These are phyloP conservation scores for Ophiostoma piceae DNA, from an alignment of 2,329 filamentous ascomycete genomes.

Conservation along the genomic window DNA sequence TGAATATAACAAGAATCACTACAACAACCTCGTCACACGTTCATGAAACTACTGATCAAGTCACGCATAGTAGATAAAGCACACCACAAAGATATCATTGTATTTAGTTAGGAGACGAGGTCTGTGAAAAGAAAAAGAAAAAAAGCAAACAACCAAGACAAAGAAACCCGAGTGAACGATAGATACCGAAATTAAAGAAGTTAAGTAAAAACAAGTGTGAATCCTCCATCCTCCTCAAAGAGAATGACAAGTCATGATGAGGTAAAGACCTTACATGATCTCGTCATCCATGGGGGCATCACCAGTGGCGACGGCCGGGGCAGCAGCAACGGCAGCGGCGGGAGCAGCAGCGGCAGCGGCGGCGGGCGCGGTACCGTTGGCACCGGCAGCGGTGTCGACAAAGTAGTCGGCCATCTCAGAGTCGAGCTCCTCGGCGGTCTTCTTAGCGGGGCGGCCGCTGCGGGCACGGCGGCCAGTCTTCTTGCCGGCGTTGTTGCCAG, in stretches of 20 bases:
- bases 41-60: not conserved
- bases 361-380: slow-evolving; percentile 37
- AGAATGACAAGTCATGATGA: not conserved
- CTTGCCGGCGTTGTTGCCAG: slow-evolving; percentile 38
- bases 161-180: not conserved
- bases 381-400: slow-evolving; percentile 44
- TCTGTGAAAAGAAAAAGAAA: slow-evolving; percentile 4
- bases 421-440: slow-evolving; percentile 93
- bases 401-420: slow-evolving; percentile 98
- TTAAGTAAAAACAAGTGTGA: not conserved
- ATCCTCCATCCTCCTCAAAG: not conserved
- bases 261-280: slow-evolving; percentile 42
- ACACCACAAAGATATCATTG: slow-evolving; percentile 11
- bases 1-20: no score
- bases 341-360: slow-evolving; percentile 35
- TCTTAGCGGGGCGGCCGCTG: slow-evolving; percentile 65
- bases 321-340: slow-evolving; percentile 37
- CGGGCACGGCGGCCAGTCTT: slow-evolving; percentile 46
- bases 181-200: not conserved
- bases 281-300: slow-evolving; percentile 65
- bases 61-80: not conserved
- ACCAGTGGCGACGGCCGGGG: slow-evolving; percentile 41
- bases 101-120: slow-evolving; percentile 6
- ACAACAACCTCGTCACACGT: not conserved
- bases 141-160: slow-evolving; percentile 5